Conservation (phyloP, 192 early-diverging fungal species). For the Chytriomyces sp. region DNA sequence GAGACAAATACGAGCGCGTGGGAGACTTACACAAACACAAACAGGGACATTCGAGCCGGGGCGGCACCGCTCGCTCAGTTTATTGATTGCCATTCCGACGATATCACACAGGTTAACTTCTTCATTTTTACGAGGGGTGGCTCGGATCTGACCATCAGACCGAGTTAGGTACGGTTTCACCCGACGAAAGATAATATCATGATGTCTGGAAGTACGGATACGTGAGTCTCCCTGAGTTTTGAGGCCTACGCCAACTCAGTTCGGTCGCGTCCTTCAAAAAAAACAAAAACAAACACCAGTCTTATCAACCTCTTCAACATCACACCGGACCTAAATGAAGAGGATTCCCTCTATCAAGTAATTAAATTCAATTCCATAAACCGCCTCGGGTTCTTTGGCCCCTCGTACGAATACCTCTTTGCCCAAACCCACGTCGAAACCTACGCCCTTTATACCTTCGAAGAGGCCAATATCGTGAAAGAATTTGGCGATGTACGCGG, state of each 20-base stretch:
- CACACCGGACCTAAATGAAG: constrained; percentile 71
- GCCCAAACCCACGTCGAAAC: constrained; percentile 90
- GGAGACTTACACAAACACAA: too few species aligned
- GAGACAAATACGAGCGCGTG: too few species aligned
- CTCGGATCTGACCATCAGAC: background rate
- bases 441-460: constrained; percentile 72
- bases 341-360: constrained; percentile 81
- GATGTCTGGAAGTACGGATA: constrained; percentile 53
- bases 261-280: background rate
- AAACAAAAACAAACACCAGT: background rate
- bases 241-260: background rate
- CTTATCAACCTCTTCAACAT: constrained; percentile 76
- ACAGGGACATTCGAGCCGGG: constrained; percentile 42
- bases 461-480: constrained; percentile 48
- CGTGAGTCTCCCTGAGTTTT: constrained; percentile 6
- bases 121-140: background rate
- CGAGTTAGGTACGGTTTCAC: constrained; percentile 44
- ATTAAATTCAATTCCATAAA: constrained; percentile 84
- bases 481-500: constrained; percentile 81
- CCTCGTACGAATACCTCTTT: constrained; percentile 84
- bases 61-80: constrained; percentile 33
- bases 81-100: constrained; percentile 57
- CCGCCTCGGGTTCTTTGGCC: constrained; percentile 90
- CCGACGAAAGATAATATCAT: constrained; percentile 39
- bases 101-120: constrained; percentile 48